phyloP scores from a whole-genome alignment of 2,329 filamentous ascomycete species.

The Fusarium xylarioides region DNA sequence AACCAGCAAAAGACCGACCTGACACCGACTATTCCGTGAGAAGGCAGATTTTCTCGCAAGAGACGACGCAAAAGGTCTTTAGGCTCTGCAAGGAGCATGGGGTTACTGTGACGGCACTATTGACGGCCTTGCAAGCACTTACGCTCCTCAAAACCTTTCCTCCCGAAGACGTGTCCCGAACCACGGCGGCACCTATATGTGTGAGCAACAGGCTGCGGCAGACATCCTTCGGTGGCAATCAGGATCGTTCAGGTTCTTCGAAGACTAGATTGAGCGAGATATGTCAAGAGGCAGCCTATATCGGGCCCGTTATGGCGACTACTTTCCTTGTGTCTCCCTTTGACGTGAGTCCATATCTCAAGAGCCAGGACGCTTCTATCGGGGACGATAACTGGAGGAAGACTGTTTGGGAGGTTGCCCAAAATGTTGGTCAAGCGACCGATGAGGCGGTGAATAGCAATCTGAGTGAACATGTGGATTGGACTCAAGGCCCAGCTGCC shows the following conservation, averaged over 20 bases:
- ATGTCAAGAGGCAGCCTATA: background rate
- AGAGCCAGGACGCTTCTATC: background rate
- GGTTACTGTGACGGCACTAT: background rate
- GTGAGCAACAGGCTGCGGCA: background rate
- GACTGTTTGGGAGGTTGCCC: background rate
- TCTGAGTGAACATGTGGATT: background rate
- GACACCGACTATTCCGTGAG: background rate
- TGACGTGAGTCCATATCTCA: background rate
- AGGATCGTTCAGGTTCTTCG: background rate
- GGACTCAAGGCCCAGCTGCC: constrained; percentile 4
- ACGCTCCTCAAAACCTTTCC: background rate
- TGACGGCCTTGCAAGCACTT: background rate
- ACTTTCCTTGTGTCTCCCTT: background rate
- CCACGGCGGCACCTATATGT: background rate
- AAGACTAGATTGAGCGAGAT: background rate
- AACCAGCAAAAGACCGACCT: background rate
- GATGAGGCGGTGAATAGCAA: background rate
- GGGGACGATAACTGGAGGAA: background rate
- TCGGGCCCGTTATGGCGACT: constrained; percentile 3
- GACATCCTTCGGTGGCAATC: background rate
- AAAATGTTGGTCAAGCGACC: background rate
- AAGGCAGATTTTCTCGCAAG: background rate
- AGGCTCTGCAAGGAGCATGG: background rate
- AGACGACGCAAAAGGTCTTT: background rate
- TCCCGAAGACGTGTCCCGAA: background rate